Base-by-base conservation (phyloP, 148 eudicot species). In the Bassia scoparia region DNA sequence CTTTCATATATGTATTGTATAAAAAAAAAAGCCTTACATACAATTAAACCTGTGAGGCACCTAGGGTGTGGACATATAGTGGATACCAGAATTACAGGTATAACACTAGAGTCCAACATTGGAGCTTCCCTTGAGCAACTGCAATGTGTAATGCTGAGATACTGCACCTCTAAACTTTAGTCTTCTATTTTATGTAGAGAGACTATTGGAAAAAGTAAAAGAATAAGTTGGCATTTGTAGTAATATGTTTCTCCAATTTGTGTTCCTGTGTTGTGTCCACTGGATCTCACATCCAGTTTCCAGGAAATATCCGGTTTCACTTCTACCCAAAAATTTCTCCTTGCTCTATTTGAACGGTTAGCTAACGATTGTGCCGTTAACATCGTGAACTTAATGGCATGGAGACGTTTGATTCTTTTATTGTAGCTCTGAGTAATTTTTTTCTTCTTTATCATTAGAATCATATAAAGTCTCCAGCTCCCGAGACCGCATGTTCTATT, bases 391-490 rank as follows among this genome's bases (percentile, higher is more conserved):
- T 5, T 67, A 61, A 8, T 29, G 34, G 9, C 41, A 35, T 60
- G 30, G 9, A 24, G 18, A 37, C n/a, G 38, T 78, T 37, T 74
- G 30, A n/a, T 44, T 46, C 67, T 67, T 49, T 38, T 75, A 49
- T 61, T 73, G 53, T 26, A 48, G 21, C 24, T 38, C 37, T 61
- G 55, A 60, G 43, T 49, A n/a, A 5, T n/a, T 10, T 76, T 68
- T 41, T 21, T 68, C 26, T 3, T 50, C 46, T 20, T 43, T 31
- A 18, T 71, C 48, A 29, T n/a, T 72, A 95, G 98, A 75, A 77
- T 81, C 73, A 91, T 69, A 86, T 81, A 95, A 90, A 81, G 99
- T 74, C 99, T 95, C 70, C 99, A 95, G 99, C 99, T 78, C 99
- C 97, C 11, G 99, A 89, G 99, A 79, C 96, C 97, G n/a, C 81